Evolutionary conservation across 208 protist genomes (phyloP).

Genomic region (Wallacemonas rigidus): DNA sequence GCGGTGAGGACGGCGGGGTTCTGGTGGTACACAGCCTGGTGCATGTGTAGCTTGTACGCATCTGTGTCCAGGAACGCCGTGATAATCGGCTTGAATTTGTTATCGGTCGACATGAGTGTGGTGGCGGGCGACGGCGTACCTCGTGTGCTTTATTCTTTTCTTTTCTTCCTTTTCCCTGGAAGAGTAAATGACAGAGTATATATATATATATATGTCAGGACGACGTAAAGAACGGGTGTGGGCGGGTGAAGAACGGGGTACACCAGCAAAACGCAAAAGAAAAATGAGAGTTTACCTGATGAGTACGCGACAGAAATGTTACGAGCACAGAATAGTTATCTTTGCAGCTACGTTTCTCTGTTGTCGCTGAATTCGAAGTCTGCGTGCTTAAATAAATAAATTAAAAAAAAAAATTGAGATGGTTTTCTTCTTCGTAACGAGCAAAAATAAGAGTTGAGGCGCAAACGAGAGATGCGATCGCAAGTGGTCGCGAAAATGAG

Average conservation of each 20-base stretch:
- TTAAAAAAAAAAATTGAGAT: no score
- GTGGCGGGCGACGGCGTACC: background rate
- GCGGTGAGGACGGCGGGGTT: conserved; percentile 42
- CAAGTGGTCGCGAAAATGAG: no score
- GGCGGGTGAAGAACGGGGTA: background rate
- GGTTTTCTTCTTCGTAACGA: no score
- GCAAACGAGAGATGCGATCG: no score
- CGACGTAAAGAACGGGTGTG: background rate
- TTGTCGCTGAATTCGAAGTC: no score
- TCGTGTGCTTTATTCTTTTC: no score
- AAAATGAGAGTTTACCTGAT: background rate
- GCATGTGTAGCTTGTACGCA: conserved; percentile 92
- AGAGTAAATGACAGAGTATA: conserved; percentile 21
- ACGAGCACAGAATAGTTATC: no score
- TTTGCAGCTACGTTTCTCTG: no score
- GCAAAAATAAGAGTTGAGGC: no score
- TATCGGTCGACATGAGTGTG: conserved; percentile 24
- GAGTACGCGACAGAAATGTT: no score
- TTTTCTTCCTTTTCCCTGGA: background rate
- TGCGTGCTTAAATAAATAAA: no score
- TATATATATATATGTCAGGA: background rate
- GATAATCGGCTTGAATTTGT: conserved; percentile 63
- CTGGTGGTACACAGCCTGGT: conserved; percentile 85
- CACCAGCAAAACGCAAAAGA: background rate
- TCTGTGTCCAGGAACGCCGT: conserved; percentile 87